Evolutionary conservation across 148 eudicot genomes (phyloP).

Genomic region (Fagopyrum esculentum): DNA sequence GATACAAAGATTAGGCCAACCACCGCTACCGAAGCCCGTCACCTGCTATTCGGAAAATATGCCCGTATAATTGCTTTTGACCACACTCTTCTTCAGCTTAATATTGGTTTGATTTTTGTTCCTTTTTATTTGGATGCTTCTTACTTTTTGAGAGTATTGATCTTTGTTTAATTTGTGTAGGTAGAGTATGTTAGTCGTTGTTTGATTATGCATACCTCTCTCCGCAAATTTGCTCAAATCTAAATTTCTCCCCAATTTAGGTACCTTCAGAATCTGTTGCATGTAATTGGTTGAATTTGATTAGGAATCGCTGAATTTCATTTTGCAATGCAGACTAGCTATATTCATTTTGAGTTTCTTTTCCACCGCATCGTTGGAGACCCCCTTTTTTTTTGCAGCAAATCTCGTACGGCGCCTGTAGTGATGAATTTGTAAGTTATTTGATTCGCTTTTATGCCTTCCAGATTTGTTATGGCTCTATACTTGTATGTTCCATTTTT

Average conservation of each 20-base stretch:
- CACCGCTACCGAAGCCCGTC: too few species aligned
- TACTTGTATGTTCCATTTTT: background rate
- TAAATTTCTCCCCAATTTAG: too few species aligned
- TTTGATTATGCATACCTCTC: too few species aligned
- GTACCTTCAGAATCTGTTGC: background rate
- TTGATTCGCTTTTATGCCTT: background rate
- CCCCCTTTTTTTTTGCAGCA: background rate
- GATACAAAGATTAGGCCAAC: background rate
- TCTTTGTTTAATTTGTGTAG: too few species aligned
- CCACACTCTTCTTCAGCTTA: too few species aligned
- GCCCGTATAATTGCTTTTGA: slow-evolving; percentile 6
- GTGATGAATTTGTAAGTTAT: slow-evolving; percentile 11
- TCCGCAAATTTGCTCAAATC: too few species aligned
- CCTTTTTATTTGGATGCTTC: too few species aligned
- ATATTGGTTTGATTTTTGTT: too few species aligned
- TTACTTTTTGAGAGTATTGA: too few species aligned
- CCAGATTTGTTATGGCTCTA: background rate
- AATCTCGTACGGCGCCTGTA: slow-evolving; percentile 4
- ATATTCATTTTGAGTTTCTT: background rate
- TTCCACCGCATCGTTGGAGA: background rate
- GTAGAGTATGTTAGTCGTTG: too few species aligned
- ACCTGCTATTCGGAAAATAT: background rate
- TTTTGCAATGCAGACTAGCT: slow-evolving; percentile 1
- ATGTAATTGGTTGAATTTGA: background rate
- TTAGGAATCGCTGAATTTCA: background rate